phyloP scores from a whole-genome alignment of 2,329 filamentous ascomycete species.

The Ambrosiella xylebori region DNA sequence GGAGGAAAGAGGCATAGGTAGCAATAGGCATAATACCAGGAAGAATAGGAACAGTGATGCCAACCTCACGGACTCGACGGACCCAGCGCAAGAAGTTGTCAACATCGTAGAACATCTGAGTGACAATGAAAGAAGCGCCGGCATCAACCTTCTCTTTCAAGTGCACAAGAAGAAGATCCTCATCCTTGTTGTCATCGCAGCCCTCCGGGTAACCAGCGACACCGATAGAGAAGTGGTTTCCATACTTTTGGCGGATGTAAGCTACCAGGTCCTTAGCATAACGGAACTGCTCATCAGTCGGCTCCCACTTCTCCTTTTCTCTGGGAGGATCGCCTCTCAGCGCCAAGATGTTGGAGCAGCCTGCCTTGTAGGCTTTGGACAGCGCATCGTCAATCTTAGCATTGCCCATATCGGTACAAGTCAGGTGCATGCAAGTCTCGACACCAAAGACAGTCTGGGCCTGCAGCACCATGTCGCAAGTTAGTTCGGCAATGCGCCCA shows the following conservation, averaged over 20 bases:
- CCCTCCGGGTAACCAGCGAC: conserved; percentile 95
- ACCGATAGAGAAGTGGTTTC: conserved; percentile 76
- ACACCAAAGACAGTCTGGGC: conserved; percentile 89
- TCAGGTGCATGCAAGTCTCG: conserved; percentile 98
- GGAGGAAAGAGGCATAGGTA: conserved; percentile 82
- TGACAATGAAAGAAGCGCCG: conserved; percentile 84
- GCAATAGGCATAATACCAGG: conserved; percentile 80
- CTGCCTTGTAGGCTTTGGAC: conserved; percentile 74
- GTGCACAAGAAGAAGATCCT: conserved; percentile 72
- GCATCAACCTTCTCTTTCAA: conserved; percentile 95
- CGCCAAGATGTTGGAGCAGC: conserved; percentile 93
- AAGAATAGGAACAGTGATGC: conserved; percentile 69
- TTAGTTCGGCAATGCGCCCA: conserved; percentile 76
- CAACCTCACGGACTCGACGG: conserved; percentile 63
- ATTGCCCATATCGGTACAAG: conserved; percentile 93
- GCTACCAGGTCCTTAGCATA: conserved; percentile 85
- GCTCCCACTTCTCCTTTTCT: conserved; percentile 88
- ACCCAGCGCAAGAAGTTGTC: conserved; percentile 93
- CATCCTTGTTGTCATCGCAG: conserved; percentile 79
- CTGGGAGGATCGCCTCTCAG: conserved; percentile 83
- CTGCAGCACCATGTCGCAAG: conserved; percentile 92
- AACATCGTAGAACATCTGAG: conserved; percentile 98
- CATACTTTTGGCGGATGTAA: conserved; percentile 61
- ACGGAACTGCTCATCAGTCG: conserved; percentile 67
- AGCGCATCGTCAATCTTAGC: conserved; percentile 84